Conservation (phyloP, 1,139 yeast species). For the Lodderomyces parapsilosis region DNA sequence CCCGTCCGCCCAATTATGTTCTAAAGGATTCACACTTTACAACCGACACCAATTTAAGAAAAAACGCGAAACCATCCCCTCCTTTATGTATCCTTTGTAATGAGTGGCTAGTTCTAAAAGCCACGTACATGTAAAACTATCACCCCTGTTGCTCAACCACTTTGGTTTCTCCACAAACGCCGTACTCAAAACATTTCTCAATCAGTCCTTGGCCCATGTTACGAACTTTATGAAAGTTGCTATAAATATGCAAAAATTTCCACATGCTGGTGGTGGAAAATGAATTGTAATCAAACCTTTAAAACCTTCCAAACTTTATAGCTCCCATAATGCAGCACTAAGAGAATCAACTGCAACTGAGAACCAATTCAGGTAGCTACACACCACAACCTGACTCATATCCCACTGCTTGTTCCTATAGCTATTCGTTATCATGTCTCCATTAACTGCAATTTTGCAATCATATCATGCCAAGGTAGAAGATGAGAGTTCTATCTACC, state of each 20-base stretch:
- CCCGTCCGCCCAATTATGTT: too few relatives aligned
- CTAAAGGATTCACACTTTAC: neutral
- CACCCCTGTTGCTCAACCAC: neutral
- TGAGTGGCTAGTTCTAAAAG: neutral
- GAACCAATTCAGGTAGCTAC: neutral
- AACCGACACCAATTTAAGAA: neutral
- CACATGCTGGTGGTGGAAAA: neutral
- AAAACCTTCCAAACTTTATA: neutral
- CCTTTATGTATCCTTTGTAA: neutral
- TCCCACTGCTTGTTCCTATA: neutral
- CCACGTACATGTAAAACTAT: neutral
- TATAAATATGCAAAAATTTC: neutral
- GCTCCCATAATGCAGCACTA: neutral
- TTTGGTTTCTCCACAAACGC: neutral
- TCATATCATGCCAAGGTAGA: neutral
- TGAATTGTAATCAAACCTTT: too few relatives aligned
- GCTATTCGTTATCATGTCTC: neutral
- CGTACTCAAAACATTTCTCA: neutral
- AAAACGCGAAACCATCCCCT: neutral
- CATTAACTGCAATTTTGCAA: conserved; percentile 1
- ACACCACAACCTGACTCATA: neutral
- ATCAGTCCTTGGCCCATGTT: neutral
- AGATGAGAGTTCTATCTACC: neutral
- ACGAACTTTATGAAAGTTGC: neutral
- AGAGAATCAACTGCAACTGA: neutral